These are phyloP conservation scores for Suillus americanus DNA, from an alignment of 768 basidiomycete genomes.

Conservation along the genomic window DNA sequence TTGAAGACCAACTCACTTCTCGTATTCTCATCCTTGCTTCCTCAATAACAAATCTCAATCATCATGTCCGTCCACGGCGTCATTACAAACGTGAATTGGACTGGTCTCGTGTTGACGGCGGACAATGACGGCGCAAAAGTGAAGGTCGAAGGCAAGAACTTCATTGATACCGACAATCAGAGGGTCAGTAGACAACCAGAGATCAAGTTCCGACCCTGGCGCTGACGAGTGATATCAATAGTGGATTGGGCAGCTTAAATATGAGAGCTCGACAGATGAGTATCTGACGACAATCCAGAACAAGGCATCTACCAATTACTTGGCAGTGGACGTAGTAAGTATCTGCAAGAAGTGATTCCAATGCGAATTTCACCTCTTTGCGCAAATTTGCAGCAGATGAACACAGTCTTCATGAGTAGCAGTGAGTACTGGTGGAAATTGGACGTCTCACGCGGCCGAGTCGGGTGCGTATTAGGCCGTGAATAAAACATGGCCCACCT, in stretches of 20 bases:
- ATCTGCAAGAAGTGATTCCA: background rate
- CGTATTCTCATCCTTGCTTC: background rate
- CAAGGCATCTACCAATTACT: background rate
- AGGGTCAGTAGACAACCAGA: background rate
- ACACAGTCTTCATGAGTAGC: background rate
- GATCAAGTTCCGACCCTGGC: background rate
- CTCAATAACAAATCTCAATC: background rate
- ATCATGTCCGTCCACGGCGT: background rate
- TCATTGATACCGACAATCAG: background rate
- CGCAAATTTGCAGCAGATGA: background rate
- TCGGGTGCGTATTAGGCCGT: background rate
- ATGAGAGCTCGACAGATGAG: fast-evolving
- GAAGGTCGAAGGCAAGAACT: background rate
- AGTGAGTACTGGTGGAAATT: background rate
- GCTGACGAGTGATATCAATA: background rate
- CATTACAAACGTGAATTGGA: background rate
- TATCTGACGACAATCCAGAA: background rate
- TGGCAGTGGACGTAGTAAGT: background rate
- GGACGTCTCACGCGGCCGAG: fast-evolving
- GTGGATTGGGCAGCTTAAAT: background rate
- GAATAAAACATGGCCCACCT: background rate
- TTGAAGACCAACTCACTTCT: background rate
- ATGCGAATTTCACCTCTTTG: background rate
- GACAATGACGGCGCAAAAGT: fast-evolving
- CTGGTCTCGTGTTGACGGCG: background rate